Percentiles rank a stretch among this genome's conserved stretches.
These are phyloP conservation scores for Monilinia fructigena DNA, from an alignment of 2,329 filamentous ascomycete genomes.

Conservation along the genomic window DNA sequence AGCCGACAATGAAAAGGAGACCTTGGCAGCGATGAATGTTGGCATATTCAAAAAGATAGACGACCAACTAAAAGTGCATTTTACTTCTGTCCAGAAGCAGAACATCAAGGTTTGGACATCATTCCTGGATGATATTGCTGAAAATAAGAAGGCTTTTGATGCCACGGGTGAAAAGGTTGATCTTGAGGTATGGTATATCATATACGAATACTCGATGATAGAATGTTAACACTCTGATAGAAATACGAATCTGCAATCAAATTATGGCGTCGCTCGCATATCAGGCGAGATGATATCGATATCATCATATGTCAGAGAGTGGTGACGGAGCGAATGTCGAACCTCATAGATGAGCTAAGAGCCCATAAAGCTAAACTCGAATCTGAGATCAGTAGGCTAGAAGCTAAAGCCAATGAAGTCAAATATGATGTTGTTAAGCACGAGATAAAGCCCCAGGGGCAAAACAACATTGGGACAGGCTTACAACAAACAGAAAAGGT, in stretches of 20 bases:
- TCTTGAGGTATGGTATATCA: not conserved
- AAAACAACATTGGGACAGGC: not conserved
- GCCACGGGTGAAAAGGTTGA: not conserved
- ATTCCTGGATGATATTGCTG: not conserved
- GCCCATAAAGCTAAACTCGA: not conserved
- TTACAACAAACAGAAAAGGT: not conserved
- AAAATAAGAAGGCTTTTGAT: not conserved
- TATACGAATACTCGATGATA: not conserved
- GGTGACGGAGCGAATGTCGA: not conserved
- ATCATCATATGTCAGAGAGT: not conserved
- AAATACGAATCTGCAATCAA: not conserved
- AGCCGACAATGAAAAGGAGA: not conserved
- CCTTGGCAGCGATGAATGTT: not conserved
- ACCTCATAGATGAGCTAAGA: not conserved
- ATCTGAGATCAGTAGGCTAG: not conserved
- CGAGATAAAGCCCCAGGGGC: not conserved
- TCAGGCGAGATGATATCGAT: not conserved
- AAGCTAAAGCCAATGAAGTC: not conserved
- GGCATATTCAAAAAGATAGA: constrained; percentile 3
- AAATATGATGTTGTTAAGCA: not conserved
- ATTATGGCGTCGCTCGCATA: not conserved
- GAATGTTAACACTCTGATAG: not conserved
- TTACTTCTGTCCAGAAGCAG: not conserved
- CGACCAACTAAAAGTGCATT: not conserved
- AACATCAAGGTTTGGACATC: not conserved